Base-by-base conservation (phyloP, 306 rosid genomes). In the Astragalus membranaceus region DNA sequence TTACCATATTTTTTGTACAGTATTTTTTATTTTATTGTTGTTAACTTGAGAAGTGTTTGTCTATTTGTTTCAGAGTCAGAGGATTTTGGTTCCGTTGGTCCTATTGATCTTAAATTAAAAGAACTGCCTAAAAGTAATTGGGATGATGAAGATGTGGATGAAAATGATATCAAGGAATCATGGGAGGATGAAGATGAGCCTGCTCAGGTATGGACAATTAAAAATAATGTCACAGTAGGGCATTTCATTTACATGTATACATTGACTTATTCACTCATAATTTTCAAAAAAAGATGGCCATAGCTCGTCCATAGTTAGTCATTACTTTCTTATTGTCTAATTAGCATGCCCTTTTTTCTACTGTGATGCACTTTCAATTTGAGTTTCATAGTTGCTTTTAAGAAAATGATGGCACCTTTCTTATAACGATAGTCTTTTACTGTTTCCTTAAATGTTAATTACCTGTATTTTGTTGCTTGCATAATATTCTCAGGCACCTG, bases 171-270 rank as follows among this genome's bases (percentile, higher is more conserved):
- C 61, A 94, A 87, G 82, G 97, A 90, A 1, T 90, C 96, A 11
- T 94, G 98, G 98, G 98, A 94, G 80, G 98, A 94, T 76, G 90
- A 85, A 0, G 98, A 90, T 36, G 97, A 90, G 77, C 89, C 88
- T 72, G 85, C 85, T 39, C 87, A 67, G 78, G 98, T 90, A 82
- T 57, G 88, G 54, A 77, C 52, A 32, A 11, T 44, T 17, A 23
- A 36, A 43, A 44, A 29, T 50, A 16, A 51, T 49, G 44, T 55
- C 35, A 37, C 37, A 7, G 9, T n/a, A 44, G 39, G 6, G 1
- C 16, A 44, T 63, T 43, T 13, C 53, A 26, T 2, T 55, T 13
- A 10, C 47, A 13, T 64, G 8, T 78, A 54, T 36, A n/a, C n/a
- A n/a, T n/a, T n/a, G n/a, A n/a, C n/a, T n/a, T n/a, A n/a, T n/a